These are phyloP conservation scores for Sesbania bispinosa DNA, from an alignment of 306 rosid species.

Conservation along the genomic window DNA sequence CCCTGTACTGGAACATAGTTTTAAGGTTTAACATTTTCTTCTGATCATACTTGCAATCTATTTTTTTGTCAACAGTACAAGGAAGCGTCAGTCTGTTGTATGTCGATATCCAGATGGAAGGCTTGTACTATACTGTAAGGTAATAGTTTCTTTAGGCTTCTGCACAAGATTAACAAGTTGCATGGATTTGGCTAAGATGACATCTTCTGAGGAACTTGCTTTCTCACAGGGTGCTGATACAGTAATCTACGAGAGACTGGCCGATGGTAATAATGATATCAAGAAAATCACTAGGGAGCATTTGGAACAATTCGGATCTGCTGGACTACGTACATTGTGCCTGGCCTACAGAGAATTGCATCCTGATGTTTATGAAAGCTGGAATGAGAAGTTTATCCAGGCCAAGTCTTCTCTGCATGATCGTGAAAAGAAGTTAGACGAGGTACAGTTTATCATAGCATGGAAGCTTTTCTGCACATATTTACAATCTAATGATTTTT, in stretches of 20 bases:
- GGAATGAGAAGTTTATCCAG: constrained; percentile 93
- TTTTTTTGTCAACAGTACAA: constrained; percentile 55
- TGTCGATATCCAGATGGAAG: constrained; percentile 95
- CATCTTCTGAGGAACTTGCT: constrained; percentile 32
- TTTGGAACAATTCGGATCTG: constrained; percentile 81
- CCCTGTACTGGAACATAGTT: background rate
- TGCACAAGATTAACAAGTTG: background rate
- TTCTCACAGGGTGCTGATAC: constrained; percentile 91
- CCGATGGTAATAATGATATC: constrained; percentile 45
- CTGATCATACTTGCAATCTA: constrained; percentile 22
- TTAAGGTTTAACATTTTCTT: background rate
- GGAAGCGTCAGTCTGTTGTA: constrained; percentile 98
- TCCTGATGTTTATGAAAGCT: constrained; percentile 73
- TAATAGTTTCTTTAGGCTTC: constrained; percentile 42
- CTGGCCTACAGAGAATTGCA: constrained; percentile 86
- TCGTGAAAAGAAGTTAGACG: constrained; percentile 96
- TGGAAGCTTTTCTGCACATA: constrained; percentile 5
- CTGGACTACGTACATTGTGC: constrained; percentile 92
- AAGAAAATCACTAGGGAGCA: constrained; percentile 73
- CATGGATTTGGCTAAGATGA: constrained; percentile 32
- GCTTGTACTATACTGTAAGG: constrained; percentile 95
- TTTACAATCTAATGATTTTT: constrained; percentile 15
- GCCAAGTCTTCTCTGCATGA: constrained; percentile 90
- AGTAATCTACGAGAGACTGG: constrained; percentile 84
- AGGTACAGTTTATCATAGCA: constrained; percentile 47